Base-by-base conservation (phyloP, 345 rosid species). In the Ricinus communis region DNA sequence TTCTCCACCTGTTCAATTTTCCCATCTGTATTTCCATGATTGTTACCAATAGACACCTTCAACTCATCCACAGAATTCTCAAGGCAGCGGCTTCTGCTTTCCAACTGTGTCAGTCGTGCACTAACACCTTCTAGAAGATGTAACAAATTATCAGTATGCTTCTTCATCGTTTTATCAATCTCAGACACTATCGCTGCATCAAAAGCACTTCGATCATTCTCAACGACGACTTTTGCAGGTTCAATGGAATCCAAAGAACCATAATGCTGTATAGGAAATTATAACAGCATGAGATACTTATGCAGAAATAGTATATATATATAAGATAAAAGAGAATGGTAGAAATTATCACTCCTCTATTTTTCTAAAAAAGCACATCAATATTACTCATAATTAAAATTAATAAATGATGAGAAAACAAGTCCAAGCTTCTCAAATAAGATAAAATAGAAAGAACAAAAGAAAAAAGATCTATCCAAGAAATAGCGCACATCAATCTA, bases 1-100 rank as follows among this genome's bases (percentile, higher is more conserved):
- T 86, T 88, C 81, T 93, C 96, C 82, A 93, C 79, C 54, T 83
- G 96, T 68, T 89, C 90, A 90, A 93, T 76, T 74, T 88, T 93
- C 51, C 94, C 97, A 69, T 93, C 96, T 55, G 86, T 82, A 71
- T 80, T 90, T 68, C 90, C 97, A 3, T 93, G 83, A 84, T 86
- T 86, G 85, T 83, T 90, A 45, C 85, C 98, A 62, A 90, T 87
- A 72, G 91, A 83, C 53, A 80, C 74, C 81, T 91, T 93, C 79
- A 93, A 84, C 82, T 91, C 97, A 82, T 91, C 96, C 9, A 93
- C 86, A 63, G 94, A 73, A 65, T 71, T 77, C 87, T 93, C 97
- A 2, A 93, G 85, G 76, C 80, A 74, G 15, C 83, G 83, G 16
- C 86, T 86, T 76, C 94, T 87, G 66, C 83, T 86, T 80, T 93